Base-by-base conservation (phyloP, 768 basidiomycete species). In the Boletellus ananiceps region DNA sequence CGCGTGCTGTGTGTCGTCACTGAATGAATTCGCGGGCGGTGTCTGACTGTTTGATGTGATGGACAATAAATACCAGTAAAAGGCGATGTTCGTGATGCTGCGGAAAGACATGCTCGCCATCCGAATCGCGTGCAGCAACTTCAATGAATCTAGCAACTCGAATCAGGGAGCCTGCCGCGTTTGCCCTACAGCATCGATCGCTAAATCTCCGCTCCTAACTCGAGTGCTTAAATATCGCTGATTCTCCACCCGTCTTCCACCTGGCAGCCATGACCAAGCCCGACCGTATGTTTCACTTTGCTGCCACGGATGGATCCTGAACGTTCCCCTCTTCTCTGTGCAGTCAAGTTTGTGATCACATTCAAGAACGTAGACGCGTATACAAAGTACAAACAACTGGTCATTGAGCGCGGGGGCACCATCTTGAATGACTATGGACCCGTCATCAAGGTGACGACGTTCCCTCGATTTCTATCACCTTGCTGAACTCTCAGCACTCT, bases 351-450 rank as follows among this genome's bases (percentile, higher is more conserved):
- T 44, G 62, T 33, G 5, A 2, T 62, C 33, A 50, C 15, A 16
- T 59, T 64, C 35, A 27, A 41, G 0, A 3, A 44, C 6, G 2
- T 19, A 5, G 0, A 16, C 1, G 27, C 57, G 19, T 63, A 63
- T 43, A 12, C 42, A 2, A 54, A 46, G 33, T 46, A 46, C 44
- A 65, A 62, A 35, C 0, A 43, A 0, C 46, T 50, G 0, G 51
- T 63, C 5, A 1, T 27, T 15, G 18, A 2, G 0, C 0, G 0
- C 0, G 51, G 51, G 2, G 62, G 62, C 2, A 25, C 1, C 0
- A 63, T 63, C 55, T 36, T 23, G 23, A 3, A 32, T 33, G 62
- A 65, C 29, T 29, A 37, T 23, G 58, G 49, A 14, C 1, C 5
- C 0, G 4, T 2, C 7, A 3, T 51, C 7, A 3, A 35, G 44